Base-by-base conservation (phyloP, 306 rosid species). In the Purshia tridentata region DNA sequence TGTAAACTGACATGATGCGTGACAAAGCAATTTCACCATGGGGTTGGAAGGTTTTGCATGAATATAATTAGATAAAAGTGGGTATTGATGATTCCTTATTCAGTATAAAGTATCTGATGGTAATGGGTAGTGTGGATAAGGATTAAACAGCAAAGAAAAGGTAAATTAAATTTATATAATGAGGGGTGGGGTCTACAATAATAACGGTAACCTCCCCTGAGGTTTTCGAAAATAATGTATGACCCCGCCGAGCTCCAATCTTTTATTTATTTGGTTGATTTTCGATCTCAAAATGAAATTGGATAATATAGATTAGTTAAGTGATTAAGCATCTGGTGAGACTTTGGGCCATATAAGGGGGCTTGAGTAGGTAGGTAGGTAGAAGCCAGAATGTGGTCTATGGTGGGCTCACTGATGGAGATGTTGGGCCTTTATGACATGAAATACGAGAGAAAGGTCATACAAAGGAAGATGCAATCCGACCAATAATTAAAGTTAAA, bases 181-280 rank as follows among this genome's bases (percentile, higher is more conserved):
- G n/a, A 22, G 66, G 45, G 54, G 78, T 73, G 50, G 75, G 82
- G 75, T 67, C 82, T 49, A 74, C 57, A 3, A 14, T 6, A 62
- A 54, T 74, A 79, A 74, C 83, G 83, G 76, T 68, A 73, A 74
- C 60, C 65, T 64, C 37, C 20, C 46, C 46, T 29, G 35, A 29
- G 35, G 35, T 29, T 29, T 29, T 42, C 12, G 10, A 52, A 39
- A 13, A 41, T 63, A 39, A 50, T 45, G 51, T 42, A 52, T 5
- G 48, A 19, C 15, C 69, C 6, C 4, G 39, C 9, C 56, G 18
- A 29, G 2, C 16, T 14, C 0, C 8, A 9, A 11, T 6, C 1
- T 22, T 49, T 22, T 20, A 29, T 29, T 29, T 29, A 29, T 29
- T 29, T 29, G 35, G 35, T 3, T 29, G 52, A 39, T 41, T 63